Evolutionary conservation across 306 rosid species (phyloP), one percentile per base, ranked within the genome.

Genomic region (Carpinus viminea): DNA sequence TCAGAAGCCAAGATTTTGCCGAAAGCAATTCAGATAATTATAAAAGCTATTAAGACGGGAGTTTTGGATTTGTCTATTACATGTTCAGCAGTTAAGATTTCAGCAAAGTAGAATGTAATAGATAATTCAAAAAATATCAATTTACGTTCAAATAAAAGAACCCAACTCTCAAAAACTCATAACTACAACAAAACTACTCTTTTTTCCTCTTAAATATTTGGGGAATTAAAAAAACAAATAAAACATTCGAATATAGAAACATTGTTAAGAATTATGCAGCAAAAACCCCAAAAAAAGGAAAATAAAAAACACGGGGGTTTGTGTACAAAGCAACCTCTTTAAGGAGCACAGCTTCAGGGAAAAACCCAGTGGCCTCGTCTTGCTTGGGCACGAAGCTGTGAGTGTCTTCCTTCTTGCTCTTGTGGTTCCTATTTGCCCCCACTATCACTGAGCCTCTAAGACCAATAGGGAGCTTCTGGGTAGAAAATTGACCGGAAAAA

Each of bases 311-410:
- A 18, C 0, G 51, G 78, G 50, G 12, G 75, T 56, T 26, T 18
- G 76, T 1, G 54, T 59, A 53, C 70, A 85, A 83, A 15, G 10
- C 3, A 77, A 87, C 99, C 98, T 91, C 84, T 90, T 88, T 91
- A 68, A 95, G 93, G 4, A 95, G 90, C 51, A 95, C 96, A 38
- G 99, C 88, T 86, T 95, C 98, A 59, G 99, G 98, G 85, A 95
- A 95, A 83, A 83, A 84, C 28, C 93, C 94, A 7, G 87, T 86
- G 73, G 76, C 83, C 76, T 93, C 99, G 47, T 91, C 91, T 0
- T 89, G 92, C 79, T 86, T 91, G 13, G 98, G 80, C 3, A 75
- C 83, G 53, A 86, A 88, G 81, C 85, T 86, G 61, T 93, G 97
- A 20, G 6, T 62, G 77, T 95, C 97, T 66, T 86, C 87, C 75